Percentiles rank a stretch among this genome's conserved stretches.
Evolutionary conservation across 2,329 filamentous ascomycete genomes (phyloP).

Genomic region (Fusarium sp.): DNA sequence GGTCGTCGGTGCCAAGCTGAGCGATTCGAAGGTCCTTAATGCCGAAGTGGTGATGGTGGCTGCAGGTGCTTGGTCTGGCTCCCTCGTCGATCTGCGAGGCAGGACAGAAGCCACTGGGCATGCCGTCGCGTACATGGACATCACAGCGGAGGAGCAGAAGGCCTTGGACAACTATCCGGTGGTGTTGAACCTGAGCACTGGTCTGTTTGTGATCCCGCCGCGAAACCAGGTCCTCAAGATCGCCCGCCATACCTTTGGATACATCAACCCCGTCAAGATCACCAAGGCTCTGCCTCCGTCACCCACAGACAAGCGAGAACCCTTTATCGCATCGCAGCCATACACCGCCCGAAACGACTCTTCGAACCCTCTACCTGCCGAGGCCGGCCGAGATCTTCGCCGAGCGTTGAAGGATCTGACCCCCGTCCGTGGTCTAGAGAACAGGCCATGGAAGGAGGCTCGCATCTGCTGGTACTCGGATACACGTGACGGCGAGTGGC

Average conservation of each 20-base stretch:
- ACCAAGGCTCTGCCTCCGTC: conserved; percentile 50
- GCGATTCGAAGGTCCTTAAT: conserved; percentile 52
- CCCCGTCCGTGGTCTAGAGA: conserved; percentile 65
- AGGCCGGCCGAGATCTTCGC: conserved; percentile 72
- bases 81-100: conserved; percentile 81
- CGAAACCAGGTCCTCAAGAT: conserved; percentile 72
- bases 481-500: conserved; percentile 77
- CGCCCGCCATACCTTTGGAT: conserved; percentile 77
- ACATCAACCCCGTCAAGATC: conserved; percentile 64
- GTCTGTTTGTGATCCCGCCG: conserved; percentile 82
- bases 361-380: conserved; percentile 63
- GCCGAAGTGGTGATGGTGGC: conserved; percentile 84
- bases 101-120: conserved; percentile 86
- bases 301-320: conserved; percentile 38
- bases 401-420: conserved; percentile 70
- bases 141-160: conserved; percentile 78
- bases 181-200: conserved; percentile 76
- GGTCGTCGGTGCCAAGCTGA: conserved; percentile 65
- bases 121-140: conserved; percentile 79
- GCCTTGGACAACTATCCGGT: conserved; percentile 76
- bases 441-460: conserved; percentile 70
- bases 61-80: conserved; percentile 87
- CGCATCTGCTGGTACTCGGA: conserved; percentile 83
- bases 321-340: conserved; percentile 52
- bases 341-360: conserved; percentile 54